phyloP scores from a whole-genome alignment of 2,329 filamentous ascomycete species.

The Aciculosporium take region DNA sequence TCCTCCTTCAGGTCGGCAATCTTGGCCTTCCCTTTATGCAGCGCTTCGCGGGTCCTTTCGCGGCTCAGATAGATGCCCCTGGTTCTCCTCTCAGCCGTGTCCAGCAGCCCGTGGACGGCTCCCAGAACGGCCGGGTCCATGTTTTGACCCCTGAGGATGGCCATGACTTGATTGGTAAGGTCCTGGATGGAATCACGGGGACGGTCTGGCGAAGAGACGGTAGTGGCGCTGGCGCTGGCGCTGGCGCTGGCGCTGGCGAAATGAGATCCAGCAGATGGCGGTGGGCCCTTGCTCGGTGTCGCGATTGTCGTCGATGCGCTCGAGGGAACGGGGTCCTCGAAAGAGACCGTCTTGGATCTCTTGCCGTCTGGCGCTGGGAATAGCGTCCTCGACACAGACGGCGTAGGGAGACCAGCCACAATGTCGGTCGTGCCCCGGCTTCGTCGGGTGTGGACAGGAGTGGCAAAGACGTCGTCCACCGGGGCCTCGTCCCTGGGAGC shows the following conservation, averaged over 20 bases:
- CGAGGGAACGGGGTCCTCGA: constrained; percentile 11
- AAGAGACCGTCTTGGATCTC: constrained; percentile 19
- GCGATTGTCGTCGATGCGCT: not conserved
- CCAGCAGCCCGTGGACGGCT: constrained; percentile 31
- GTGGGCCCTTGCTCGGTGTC: constrained; percentile 2
- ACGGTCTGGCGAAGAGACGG: constrained; percentile 7
- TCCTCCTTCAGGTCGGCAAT: constrained; percentile 23
- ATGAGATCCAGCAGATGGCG: not conserved
- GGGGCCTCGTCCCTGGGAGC: constrained; percentile 2
- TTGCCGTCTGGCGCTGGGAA: constrained; percentile 18
- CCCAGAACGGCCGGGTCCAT: constrained; percentile 23
- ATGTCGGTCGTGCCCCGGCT: constrained; percentile 11
- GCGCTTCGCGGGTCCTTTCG: constrained; percentile 47
- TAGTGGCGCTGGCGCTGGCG: not conserved
- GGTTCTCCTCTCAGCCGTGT: constrained; percentile 40
- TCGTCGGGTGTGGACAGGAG: constrained; percentile 15
- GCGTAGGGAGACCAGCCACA: constrained; percentile 17
- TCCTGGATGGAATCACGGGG: constrained; percentile 14
- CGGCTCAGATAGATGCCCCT: constrained; percentile 50
- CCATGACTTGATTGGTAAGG: constrained; percentile 33
- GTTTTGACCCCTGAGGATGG: constrained; percentile 29
- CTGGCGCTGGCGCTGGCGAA: not conserved
- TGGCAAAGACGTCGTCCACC: constrained; percentile 10
- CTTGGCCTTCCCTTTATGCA: constrained; percentile 46
- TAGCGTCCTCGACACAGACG: constrained; percentile 22